These are phyloP conservation scores for Candida koratica DNA, from an alignment of 805 yeast genomes.

Conservation along the genomic window DNA sequence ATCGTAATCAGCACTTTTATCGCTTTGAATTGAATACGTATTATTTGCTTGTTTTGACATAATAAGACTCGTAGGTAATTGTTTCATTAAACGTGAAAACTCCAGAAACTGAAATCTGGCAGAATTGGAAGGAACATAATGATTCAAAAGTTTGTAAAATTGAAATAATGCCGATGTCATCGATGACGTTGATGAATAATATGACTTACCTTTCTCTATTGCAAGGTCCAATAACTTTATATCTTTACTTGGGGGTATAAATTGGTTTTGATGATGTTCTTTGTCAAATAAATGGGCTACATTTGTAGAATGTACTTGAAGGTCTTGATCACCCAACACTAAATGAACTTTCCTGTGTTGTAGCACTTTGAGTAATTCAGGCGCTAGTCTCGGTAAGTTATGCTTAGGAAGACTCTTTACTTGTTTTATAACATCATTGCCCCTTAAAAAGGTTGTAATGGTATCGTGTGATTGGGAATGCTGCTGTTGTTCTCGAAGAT, in stretches of 20 bases:
- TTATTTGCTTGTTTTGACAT: constrained; percentile 34
- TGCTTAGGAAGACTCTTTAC: constrained; percentile 17
- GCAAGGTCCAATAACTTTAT: constrained; percentile 47
- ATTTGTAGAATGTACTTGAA: constrained; percentile 1
- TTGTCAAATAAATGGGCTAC: constrained; percentile 38
- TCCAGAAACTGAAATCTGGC: constrained; percentile 37
- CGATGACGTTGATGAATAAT: constrained; percentile 81
- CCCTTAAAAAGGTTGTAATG: not conserved
- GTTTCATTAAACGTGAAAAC: constrained; percentile 42
- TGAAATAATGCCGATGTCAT: constrained; percentile 76
- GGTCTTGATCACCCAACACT: not conserved
- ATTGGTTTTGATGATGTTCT: constrained; percentile 51
- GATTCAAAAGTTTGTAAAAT: constrained; percentile 65
- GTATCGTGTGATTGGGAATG: not conserved
- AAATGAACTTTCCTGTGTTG: constrained; percentile 80
- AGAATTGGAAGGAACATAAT: constrained; percentile 21
- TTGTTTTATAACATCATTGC: constrained; percentile 12
- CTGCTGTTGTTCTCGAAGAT: constrained; percentile 5
- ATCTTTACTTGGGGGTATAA: constrained; percentile 70
- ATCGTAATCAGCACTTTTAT: constrained; percentile 62
- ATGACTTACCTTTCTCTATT: constrained; percentile 31
- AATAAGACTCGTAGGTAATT: constrained; percentile 46
- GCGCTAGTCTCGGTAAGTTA: constrained; percentile 55
- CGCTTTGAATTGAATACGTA: constrained; percentile 65
- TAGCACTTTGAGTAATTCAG: constrained; percentile 64